These are phyloP conservation scores for Citrus maxima DNA, from an alignment of 345 rosid species.

Conservation along the genomic window DNA sequence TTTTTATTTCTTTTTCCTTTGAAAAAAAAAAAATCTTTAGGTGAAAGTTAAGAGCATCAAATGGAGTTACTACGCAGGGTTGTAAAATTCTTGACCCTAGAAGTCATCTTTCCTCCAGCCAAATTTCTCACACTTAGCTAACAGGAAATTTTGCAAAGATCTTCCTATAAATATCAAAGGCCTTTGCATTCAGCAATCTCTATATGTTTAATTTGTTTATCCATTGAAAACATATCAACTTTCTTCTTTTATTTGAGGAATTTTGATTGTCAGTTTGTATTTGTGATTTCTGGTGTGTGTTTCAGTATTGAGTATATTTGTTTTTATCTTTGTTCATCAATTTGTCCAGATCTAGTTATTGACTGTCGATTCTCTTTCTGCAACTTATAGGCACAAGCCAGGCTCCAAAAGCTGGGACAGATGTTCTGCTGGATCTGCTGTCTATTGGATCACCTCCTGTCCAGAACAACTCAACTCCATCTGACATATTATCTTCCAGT, in stretches of 20 bases:
- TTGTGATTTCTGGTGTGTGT: background rate
- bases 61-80: background rate
- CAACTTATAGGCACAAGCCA: constrained; percentile 43
- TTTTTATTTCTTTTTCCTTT: background rate
- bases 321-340: background rate
- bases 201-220: background rate
- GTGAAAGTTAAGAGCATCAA: too few species aligned
- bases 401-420: constrained; percentile 72
- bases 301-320: background rate
- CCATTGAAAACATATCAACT: background rate
- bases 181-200: background rate
- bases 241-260: background rate
- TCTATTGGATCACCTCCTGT: constrained; percentile 78
- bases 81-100: background rate
- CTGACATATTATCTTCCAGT: constrained; percentile 57
- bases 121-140: background rate
- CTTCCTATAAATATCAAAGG: background rate
- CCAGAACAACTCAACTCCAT: constrained; percentile 51
- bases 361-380: background rate
- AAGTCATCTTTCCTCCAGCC: background rate
- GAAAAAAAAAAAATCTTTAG: too few species aligned
- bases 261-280: background rate
- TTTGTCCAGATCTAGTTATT: background rate
- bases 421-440: constrained; percentile 81
- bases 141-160: background rate